Conservation (phyloP, 352 stramenopile genomes). For the Phytophthora citricola region DNA sequence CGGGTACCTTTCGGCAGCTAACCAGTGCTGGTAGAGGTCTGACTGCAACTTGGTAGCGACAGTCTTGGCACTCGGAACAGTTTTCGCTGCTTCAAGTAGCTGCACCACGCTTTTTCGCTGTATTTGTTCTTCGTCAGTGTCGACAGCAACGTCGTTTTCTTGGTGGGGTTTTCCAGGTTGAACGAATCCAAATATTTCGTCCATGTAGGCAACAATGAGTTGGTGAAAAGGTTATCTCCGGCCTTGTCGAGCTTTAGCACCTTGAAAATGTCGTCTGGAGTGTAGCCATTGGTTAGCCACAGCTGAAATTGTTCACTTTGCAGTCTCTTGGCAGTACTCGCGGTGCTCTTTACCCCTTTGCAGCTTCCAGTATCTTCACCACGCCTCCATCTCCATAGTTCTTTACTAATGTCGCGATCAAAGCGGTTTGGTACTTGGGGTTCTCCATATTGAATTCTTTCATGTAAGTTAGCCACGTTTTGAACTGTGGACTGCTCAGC, state of each 20-base stretch:
- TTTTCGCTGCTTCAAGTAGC: not conserved
- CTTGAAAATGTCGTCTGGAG: not conserved
- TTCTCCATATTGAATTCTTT: not conserved
- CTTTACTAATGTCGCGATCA: not conserved
- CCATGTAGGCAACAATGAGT: not conserved
- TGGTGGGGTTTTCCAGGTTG: not conserved
- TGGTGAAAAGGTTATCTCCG: not conserved
- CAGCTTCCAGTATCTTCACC: not conserved
- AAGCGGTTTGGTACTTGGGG: conserved; percentile 1
- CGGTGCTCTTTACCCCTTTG: not conserved
- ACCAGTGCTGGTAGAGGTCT: not conserved
- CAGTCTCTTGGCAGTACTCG: not conserved
- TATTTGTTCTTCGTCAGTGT: not conserved
- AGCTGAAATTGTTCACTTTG: not conserved
- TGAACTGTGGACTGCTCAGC: not conserved
- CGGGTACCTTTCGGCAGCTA: not conserved
- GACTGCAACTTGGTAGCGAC: not conserved
- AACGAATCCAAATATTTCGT: conserved; percentile 1
- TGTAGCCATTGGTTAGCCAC: not conserved
- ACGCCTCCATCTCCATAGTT: not conserved
- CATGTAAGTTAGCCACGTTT: not conserved
- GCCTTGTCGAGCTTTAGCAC: not conserved
- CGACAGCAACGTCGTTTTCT: not conserved
- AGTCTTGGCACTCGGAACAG: not conserved
- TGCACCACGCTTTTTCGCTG: not conserved